phyloP scores from a whole-genome alignment of 441 rosid species.

The Erodium chrysanthum region DNA sequence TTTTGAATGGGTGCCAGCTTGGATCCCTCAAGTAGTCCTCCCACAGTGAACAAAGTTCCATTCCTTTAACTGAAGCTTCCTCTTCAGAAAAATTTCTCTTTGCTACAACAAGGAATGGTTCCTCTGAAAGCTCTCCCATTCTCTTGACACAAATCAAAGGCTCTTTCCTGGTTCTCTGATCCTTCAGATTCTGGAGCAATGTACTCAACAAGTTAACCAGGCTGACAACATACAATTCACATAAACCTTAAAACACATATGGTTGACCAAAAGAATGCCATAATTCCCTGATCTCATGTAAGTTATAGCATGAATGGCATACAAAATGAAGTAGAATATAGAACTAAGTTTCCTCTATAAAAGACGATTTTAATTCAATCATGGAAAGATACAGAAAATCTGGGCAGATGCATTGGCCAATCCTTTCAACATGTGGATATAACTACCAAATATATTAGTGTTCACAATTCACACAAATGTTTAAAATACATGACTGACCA shows the following conservation, averaged over 20 bases:
- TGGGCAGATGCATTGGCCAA: too few species aligned
- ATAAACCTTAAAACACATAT: background rate
- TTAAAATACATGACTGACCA: too few species aligned
- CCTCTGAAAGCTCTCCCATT: conserved; percentile 83
- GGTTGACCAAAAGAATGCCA: background rate
- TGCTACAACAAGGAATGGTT: conserved; percentile 71
- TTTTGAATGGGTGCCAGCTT: conserved; percentile 85
- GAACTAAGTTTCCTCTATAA: background rate
- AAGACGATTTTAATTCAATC: background rate
- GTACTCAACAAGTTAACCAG: background rate
- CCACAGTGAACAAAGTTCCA: conserved; percentile 75
- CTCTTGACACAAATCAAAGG: conserved; percentile 62
- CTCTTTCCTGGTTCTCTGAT: conserved; percentile 21
- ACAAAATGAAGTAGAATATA: background rate
- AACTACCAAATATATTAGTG: background rate
- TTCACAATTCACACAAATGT: background rate
- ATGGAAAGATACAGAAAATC: background rate
- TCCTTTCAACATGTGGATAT: too few species aligned
- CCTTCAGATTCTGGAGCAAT: conserved; percentile 38
- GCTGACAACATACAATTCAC: background rate
- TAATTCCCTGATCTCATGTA: background rate
- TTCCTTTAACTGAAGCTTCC: conserved; percentile 62
- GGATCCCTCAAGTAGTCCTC: conserved; percentile 83
- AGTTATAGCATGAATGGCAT: background rate
- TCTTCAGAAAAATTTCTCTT: conserved; percentile 50